Evolutionary conservation across 108 stramenopile species (phyloP), one percentile per base, ranked within the genome.

Genomic region (Conticribra weissflogii): DNA sequence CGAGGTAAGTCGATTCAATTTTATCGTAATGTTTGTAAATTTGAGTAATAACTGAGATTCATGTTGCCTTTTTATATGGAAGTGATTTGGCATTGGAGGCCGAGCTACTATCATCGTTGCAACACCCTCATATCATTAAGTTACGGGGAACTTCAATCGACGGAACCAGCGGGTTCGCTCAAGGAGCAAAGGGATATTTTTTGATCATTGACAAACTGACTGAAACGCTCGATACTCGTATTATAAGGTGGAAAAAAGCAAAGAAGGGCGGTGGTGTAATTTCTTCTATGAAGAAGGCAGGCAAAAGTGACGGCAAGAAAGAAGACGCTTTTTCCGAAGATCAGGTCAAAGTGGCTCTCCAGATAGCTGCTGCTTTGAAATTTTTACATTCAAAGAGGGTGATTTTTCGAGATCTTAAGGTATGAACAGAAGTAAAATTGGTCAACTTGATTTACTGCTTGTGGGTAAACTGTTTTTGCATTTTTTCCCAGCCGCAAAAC

Each of bases 41-140:
- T 19, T 15, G 19, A 16, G 8, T 63, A 17, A 7, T 47, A n/a
- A 59, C n/a, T 31, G 16, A 54, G 9, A 27, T 30, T 3, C n/a
- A 12, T 59, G 21, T 36, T 22, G 5, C 19, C 3, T 14, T 59
- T 30, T 16, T 22, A 31, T 83, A 73, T 3, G 82, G 69, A 16
- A 81, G 83, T 34, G 87, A 88, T 63, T 53, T 88, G 49, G 88
- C 88, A 1, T 54, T 68, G 9, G 90, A 92, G 77, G 82, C 82
- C 1, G 76, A 86, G 54, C 77, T 92, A 1, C 64, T 92, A 7
- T 33, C 81, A 7, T 50, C 64, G 4, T 62, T 92, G 36, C 54
- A 74, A 2, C 90, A 92, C 63, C 88, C 88, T 2, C 83, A 92
- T 49, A 82, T 92, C 21, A 71, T 87, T 0, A 85, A 72, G 16